A percentile compares a stretch with the other conserved stretches of the same genome.
These are phyloP conservation scores for Marsdenia floribunda DNA, from an alignment of 257 asterid genomes.

Conservation along the genomic window DNA sequence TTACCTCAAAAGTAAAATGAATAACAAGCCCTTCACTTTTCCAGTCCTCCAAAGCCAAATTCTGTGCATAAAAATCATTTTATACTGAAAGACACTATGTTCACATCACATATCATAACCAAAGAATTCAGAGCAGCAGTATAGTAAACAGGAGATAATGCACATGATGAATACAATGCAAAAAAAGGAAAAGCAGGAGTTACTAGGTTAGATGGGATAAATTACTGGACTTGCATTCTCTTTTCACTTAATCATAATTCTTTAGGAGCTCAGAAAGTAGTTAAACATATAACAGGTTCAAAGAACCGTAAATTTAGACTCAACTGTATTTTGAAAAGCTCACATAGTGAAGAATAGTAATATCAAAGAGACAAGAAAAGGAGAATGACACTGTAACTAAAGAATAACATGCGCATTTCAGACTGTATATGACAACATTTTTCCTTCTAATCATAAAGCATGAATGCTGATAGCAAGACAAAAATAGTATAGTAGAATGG, in stretches of 20 bases:
- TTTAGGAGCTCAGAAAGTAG: background rate
- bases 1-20: too few relatives aligned
- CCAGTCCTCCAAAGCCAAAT: too few relatives aligned
- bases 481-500: background rate
- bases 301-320: background rate
- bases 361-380: background rate
- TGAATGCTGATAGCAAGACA: background rate
- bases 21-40: too few relatives aligned
- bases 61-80: too few relatives aligned
- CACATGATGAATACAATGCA: background rate
- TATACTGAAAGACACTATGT: too few relatives aligned
- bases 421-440: background rate
- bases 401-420: background rate
- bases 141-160: background rate
- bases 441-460: background rate
- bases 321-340: background rate
- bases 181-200: background rate
- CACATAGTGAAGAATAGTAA: background rate
- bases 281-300: background rate
- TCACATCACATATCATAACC: too few relatives aligned
- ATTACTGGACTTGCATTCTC: background rate
- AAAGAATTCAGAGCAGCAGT: background rate
- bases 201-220: background rate
- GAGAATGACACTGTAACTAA: background rate
- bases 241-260: background rate